A percentile compares a stretch with the other conserved stretches of the same genome.
Evolutionary conservation across 2,329 filamentous ascomycete genomes (phyloP).

Genomic region (Ophiocordyceps australis): DNA sequence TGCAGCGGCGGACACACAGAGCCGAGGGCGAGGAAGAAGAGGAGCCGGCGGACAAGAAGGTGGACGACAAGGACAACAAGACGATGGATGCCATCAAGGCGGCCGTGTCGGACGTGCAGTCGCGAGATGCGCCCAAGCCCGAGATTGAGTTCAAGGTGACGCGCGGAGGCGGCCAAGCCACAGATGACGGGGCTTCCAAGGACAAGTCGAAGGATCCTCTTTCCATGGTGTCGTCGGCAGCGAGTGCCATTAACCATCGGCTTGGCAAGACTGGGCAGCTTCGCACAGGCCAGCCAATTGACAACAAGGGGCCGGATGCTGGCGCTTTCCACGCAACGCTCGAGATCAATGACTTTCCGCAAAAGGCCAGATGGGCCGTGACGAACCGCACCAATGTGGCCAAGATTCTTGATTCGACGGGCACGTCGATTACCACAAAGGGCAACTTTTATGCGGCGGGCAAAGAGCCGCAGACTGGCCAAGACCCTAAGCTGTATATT

Average conservation of each 20-base stretch:
- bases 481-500: conserved; percentile 90
- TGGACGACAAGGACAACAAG: conserved; percentile 53
- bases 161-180: conserved; percentile 24
- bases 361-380: conserved; percentile 96
- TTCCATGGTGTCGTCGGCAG: conserved; percentile 78
- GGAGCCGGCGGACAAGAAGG: conserved; percentile 64
- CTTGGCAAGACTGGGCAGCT: conserved; percentile 80
- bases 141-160: conserved; percentile 18
- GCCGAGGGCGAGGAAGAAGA: conserved; percentile 75
- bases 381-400: conserved; percentile 97
- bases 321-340: conserved; percentile 92
- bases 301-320: conserved; percentile 96
- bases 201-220: conserved; percentile 49
- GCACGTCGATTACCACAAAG: conserved; percentile 94
- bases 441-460: conserved; percentile 74
- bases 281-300: conserved; percentile 81
- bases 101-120: conserved; percentile 36
- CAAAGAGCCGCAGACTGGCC: conserved; percentile 58
- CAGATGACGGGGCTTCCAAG: conserved; percentile 38
- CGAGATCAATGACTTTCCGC: conserved; percentile 98
- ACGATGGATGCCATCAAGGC: conserved; percentile 47
- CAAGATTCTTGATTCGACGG: conserved; percentile 89
- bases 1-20: conserved; percentile 79
- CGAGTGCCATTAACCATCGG: conserved; percentile 78
- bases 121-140: conserved; percentile 29